Conservation (phyloP, 2,329 filamentous ascomycete genomes). For the Coleophoma cylindrospora region DNA sequence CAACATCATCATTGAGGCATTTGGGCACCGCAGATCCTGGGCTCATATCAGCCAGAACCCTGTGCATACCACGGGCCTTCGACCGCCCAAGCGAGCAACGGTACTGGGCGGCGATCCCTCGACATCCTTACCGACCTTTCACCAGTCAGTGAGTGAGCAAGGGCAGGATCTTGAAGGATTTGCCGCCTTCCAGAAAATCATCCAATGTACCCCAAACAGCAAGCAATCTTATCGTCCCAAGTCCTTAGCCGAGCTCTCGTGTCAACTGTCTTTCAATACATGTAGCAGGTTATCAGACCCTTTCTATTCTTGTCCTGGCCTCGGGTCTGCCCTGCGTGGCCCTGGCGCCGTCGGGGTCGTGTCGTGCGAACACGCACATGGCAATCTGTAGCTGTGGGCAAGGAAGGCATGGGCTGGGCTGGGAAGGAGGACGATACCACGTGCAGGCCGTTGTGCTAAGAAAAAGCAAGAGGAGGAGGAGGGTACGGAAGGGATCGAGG, state of each 20-base stretch:
- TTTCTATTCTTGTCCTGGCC: neutral
- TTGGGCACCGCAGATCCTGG: constrained; percentile 15
- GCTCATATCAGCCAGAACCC: constrained; percentile 21
- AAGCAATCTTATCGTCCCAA: constrained; percentile 15
- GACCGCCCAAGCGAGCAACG: constrained; percentile 21
- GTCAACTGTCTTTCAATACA: constrained; percentile 8
- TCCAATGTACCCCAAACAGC: constrained; percentile 19
- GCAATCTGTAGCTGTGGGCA: no score
- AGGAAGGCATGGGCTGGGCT: no score
- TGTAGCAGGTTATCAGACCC: constrained; percentile 5
- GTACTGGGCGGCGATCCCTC: constrained; percentile 21
- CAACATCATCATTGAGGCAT: neutral
- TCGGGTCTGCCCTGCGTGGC: no score
- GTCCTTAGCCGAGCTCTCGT: constrained; percentile 8
- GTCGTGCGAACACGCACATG: no score
- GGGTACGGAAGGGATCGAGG: no score
- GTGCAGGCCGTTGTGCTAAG: no score
- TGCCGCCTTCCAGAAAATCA: constrained; percentile 16
- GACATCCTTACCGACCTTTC: neutral
- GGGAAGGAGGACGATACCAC: no score
- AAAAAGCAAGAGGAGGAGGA: no score
- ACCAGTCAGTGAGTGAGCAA: constrained; percentile 5
- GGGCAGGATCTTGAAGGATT: constrained; percentile 11
- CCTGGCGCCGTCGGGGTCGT: no score
- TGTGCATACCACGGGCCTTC: constrained; percentile 23